Conservation (phyloP, 1,284 basidiomycete species). For the Leccinum variabile region DNA sequence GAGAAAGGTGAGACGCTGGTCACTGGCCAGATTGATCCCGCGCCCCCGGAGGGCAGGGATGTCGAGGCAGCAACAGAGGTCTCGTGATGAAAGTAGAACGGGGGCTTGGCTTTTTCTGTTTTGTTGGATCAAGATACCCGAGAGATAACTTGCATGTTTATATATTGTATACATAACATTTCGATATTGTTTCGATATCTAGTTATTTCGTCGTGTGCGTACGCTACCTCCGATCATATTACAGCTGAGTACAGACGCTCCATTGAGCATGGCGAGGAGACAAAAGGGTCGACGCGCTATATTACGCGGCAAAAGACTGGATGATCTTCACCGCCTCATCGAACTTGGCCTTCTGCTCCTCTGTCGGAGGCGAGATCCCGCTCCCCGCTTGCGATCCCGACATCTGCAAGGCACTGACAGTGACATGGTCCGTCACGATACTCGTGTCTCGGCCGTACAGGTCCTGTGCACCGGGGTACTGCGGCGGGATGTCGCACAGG, state of each 20-base stretch:
- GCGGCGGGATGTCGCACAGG: constrained; percentile 51
- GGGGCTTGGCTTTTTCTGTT: neutral
- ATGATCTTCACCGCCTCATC: constrained; percentile 67
- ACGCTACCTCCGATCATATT: neutral
- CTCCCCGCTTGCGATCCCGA: constrained; percentile 59
- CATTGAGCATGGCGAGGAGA: neutral
- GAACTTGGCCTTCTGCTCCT: constrained; percentile 63
- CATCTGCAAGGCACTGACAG: neutral
- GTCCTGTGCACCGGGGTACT: constrained; percentile 60
- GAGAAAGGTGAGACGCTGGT: neutral
- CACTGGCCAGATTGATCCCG: neutral
- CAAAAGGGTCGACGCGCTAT: neutral
- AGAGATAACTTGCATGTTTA: neutral
- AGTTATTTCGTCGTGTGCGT: neutral
- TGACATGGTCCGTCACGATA: constrained; percentile 37
- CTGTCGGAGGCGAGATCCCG: constrained; percentile 52
- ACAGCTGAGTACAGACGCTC: neutral
- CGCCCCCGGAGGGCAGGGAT: neutral
- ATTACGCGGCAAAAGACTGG: constrained; percentile 36
- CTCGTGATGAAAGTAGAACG: neutral
- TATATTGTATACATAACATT: neutral
- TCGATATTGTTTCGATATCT: no score
- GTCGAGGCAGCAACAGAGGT: neutral
- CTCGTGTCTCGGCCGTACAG: constrained; percentile 69
- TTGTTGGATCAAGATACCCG: neutral